These are phyloP conservation scores for Candida yuanshanica DNA, from an alignment of 805 yeast species.

Conservation along the genomic window DNA sequence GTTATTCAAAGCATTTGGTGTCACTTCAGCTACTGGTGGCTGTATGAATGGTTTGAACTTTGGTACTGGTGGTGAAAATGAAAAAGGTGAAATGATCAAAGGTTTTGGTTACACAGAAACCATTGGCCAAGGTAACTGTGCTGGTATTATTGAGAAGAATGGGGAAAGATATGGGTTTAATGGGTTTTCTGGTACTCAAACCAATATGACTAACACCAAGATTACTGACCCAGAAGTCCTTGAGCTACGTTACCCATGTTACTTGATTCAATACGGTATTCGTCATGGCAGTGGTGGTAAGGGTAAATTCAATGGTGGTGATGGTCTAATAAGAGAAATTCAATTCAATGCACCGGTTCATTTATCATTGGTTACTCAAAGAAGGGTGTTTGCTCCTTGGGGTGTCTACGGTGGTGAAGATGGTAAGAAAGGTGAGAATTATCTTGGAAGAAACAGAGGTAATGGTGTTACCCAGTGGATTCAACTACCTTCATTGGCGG, in stretches of 20 bases:
- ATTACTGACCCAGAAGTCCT: conserved; percentile 52
- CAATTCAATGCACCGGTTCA: conserved; percentile 37
- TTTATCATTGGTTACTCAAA: conserved; percentile 42
- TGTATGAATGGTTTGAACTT: conserved; percentile 54
- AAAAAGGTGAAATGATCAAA: conserved; percentile 34
- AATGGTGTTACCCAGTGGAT: conserved; percentile 29
- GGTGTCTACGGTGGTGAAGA: conserved; percentile 49
- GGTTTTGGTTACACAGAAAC: conserved; percentile 53
- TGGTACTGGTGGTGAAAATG: conserved; percentile 41
- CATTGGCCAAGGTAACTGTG: conserved; percentile 52
- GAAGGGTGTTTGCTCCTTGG: conserved; percentile 49
- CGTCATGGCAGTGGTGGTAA: conserved; percentile 43
- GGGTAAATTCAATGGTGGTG: conserved; percentile 44
- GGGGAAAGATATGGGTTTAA: conserved; percentile 65
- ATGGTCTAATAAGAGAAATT: conserved; percentile 45
- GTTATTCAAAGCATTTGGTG: conserved; percentile 47
- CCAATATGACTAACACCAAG: conserved; percentile 48
- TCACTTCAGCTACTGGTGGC: conserved; percentile 54
- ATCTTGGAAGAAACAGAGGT: conserved; percentile 29
- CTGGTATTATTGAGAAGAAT: conserved; percentile 46
- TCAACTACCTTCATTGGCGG: conserved; percentile 28
- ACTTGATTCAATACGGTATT: conserved; percentile 39
- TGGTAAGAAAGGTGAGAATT: conserved; percentile 44
- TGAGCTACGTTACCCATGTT: conserved; percentile 47
- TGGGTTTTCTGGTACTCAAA: conserved; percentile 48